Base-by-base conservation (phyloP, 371 early-diverging fungal species). In the Syncephalastrum racemosum region DNA sequence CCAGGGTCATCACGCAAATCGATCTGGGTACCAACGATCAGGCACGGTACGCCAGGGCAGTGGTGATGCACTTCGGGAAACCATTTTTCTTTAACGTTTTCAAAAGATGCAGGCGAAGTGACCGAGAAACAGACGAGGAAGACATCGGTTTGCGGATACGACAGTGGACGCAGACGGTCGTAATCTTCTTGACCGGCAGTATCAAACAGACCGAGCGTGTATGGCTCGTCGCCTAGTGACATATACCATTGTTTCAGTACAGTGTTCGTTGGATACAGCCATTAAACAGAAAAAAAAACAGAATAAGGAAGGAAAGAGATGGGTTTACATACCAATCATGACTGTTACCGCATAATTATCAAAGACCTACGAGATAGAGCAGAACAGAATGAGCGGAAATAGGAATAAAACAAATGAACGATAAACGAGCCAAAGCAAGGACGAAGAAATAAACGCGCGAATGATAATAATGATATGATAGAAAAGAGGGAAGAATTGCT, bases 291-390 rank as follows among this genome's bases (percentile, higher is more conserved):
- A 27, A 12, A 31, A 42, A 22, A 56, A 56, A 50, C 3, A 45
- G 4, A 23, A 47, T 22, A 23, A 16, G 2, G 19, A 42, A 7
- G 16, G 16, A 2, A 20, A 53, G 24, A 44, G 19, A 18, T 23
- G 45, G 23, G 15, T 39, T 15, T 43, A 40, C 47, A 54, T 68
- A 73, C 94, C 97, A 79, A 98, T 95, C 96, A 96, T 96, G 46
- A 98, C 97, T 39, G 96, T 97, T 45, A 96, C 98, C 58, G 98
- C 97, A 79, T 98, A 98, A 77, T 98, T 98, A 79, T 98, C 98
- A 83, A 98, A 98, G 31, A 98, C 93, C 90, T 91, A 57, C 4
- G 15, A 16, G 19, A 45, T 31, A 1, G 20, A 41, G 43, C 48
- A 36, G 31, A 46, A 50, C n/a, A 43, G 25, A 49, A 31, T 22